Evolutionary conservation across 768 basidiomycete species (phyloP).

Genomic region (Cyclocybe aegerita): DNA sequence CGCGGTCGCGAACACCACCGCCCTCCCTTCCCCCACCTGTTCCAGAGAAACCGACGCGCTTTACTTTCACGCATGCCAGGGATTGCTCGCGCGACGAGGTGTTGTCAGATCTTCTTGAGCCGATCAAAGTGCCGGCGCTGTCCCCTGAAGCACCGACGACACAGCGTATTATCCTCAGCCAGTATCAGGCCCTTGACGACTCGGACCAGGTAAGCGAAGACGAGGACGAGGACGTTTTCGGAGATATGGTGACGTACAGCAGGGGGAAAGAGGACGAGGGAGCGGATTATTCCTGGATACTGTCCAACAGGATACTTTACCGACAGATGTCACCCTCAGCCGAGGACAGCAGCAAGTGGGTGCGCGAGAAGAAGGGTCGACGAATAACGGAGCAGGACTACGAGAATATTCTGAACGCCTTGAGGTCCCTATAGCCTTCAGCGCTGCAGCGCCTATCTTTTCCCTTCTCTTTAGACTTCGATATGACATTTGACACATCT

Average conservation of each 20-base stretch:
- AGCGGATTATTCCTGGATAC: conserved; percentile 17
- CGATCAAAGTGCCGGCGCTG: too few species aligned
- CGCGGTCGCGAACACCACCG: too few species aligned
- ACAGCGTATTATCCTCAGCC: too few species aligned
- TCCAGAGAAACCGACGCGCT: too few species aligned
- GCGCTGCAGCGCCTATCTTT: neutral
- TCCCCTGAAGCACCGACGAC: too few species aligned
- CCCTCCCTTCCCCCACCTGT: too few species aligned
- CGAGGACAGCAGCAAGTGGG: conserved; percentile 34
- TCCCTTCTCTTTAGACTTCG: neutral
- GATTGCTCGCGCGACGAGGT: too few species aligned
- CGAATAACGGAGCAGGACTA: conserved; percentile 37
- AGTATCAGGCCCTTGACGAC: neutral
- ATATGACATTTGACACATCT: neutral
- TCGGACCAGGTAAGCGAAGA: conserved; percentile 8
- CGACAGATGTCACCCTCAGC: conserved; percentile 6
- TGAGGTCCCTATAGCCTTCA: conserved; percentile 29
- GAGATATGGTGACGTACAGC: neutral
- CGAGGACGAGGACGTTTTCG: conserved; percentile 13
- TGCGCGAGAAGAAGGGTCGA: conserved; percentile 35
- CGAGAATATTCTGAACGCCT: conserved; percentile 28
- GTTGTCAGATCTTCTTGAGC: too few species aligned
- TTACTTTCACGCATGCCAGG: too few species aligned
- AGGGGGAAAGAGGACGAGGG: conserved; percentile 12
- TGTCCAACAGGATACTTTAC: conserved; percentile 14